A percentile compares a stretch with the other conserved stretches of the same genome.
Conservation (phyloP, 371 early-diverging fungal species). For the Batkoa obscura region DNA sequence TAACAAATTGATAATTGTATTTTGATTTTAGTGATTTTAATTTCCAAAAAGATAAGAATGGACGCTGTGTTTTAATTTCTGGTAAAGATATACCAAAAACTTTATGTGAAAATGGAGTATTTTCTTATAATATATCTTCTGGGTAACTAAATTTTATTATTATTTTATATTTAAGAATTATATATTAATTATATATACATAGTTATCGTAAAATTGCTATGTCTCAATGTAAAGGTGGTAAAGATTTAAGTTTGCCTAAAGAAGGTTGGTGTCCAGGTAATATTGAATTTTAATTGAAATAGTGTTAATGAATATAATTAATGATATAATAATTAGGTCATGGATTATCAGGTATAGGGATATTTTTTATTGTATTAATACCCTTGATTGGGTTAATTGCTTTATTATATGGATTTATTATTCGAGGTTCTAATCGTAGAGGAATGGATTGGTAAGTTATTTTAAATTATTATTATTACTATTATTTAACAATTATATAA, state of each 20-base stretch:
- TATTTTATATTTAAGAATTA: too few relatives aligned
- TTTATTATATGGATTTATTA: not conserved
- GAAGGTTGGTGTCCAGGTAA: not conserved
- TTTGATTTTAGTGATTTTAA: conserved; percentile 73
- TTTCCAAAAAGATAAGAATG: conserved; percentile 34
- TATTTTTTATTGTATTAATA: not conserved
- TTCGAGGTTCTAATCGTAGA: not conserved
- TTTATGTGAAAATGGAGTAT: not conserved
- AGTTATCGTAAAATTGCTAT: conserved; percentile 16
- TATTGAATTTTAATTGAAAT: too few relatives aligned
- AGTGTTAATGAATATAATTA: too few relatives aligned
- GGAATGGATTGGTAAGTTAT: not conserved
- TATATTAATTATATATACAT: too few relatives aligned
- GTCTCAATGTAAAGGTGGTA: not conserved
- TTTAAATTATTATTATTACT: not conserved
- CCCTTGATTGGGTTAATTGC: not conserved
- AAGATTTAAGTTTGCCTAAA: not conserved
- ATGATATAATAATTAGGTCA: too few relatives aligned
- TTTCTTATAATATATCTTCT: not conserved
- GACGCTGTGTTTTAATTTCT: conserved; percentile 38
- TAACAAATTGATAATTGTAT: too few relatives aligned
- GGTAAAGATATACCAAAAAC: conserved; percentile 14
- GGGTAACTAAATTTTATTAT: too few relatives aligned
- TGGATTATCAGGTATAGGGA: not conserved
- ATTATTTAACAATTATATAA: too few relatives aligned